phyloP scores from a whole-genome alignment of 352 stramenopile genomes.

The Phytophthora lateralis region DNA sequence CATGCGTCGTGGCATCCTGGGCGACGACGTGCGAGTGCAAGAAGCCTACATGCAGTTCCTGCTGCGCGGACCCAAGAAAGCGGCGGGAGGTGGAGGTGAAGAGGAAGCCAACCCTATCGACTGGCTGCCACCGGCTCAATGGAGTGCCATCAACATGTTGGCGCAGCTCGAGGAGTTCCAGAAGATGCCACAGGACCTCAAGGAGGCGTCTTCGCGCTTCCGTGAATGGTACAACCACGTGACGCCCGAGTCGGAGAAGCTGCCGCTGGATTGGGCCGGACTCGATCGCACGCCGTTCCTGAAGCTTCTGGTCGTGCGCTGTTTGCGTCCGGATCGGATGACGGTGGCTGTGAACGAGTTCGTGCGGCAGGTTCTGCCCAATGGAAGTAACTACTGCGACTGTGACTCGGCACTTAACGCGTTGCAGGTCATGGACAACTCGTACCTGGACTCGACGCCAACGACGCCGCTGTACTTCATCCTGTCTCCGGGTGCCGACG shows the following conservation, averaged over 20 bases:
- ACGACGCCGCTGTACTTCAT: constrained; percentile 98
- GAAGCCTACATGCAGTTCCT: constrained; percentile 98
- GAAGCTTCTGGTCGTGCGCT: constrained; percentile 96
- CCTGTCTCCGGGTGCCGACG: constrained; percentile 94
- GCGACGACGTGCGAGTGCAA: constrained; percentile 92
- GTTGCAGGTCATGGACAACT: constrained; percentile 96
- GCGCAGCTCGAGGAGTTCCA: constrained; percentile 95
- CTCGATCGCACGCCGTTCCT: constrained; percentile 96
- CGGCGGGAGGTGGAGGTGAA: constrained; percentile 41
- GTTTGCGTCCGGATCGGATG: constrained; percentile 94
- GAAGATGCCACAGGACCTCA: constrained; percentile 96
- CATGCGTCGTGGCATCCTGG: constrained; percentile 96
- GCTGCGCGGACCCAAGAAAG: constrained; percentile 88
- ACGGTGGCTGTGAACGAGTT: constrained; percentile 95
- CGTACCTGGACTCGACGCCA: constrained; percentile 94
- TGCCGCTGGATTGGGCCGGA: constrained; percentile 96
- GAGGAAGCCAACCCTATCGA: constrained; percentile 77
- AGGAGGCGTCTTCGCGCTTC: constrained; percentile 95
- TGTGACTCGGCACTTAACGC: constrained; percentile 96
- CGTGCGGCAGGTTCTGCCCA: constrained; percentile 92
- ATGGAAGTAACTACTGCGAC: constrained; percentile 95
- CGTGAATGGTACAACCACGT: constrained; percentile 98
- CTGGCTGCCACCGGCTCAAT: constrained; percentile 94
- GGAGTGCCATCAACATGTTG: constrained; percentile 91
- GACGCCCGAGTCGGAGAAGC: constrained; percentile 96